Percentiles rank a stretch among this genome's conserved stretches.
Evolutionary conservation across 2,329 filamentous ascomycete genomes (phyloP).

Genomic region (Aspergillus intermedius): DNA sequence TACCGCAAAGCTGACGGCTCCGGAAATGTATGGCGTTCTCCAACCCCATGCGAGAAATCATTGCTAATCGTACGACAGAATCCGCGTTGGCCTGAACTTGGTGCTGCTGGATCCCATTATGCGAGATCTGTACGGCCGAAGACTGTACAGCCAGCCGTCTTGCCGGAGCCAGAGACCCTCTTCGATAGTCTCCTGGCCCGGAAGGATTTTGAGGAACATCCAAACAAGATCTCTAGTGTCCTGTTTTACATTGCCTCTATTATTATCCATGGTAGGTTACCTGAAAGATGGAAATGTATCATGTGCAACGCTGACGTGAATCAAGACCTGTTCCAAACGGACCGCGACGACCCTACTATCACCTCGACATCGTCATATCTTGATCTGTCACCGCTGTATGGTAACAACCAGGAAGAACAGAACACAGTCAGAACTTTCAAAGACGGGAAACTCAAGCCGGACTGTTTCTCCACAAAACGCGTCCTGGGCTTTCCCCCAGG

Average conservation of each 20-base stretch:
- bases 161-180: slow-evolving; percentile 59
- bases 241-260: slow-evolving; percentile 70
- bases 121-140: slow-evolving; percentile 58
- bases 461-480: slow-evolving; percentile 62
- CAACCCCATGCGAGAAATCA: slow-evolving; percentile 23
- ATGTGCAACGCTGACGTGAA: slow-evolving; percentile 11
- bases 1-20: slow-evolving; percentile 34
- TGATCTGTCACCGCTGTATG: slow-evolving; percentile 67
- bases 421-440: slow-evolving; percentile 56
- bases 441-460: slow-evolving; percentile 63
- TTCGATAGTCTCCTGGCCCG: slow-evolving; percentile 64
- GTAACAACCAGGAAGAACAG: slow-evolving; percentile 59
- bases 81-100: slow-evolving; percentile 56
- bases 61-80: slow-evolving; percentile 46
- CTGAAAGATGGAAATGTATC: not conserved
- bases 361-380: slow-evolving; percentile 68
- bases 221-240: slow-evolving; percentile 66
- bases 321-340: slow-evolving; percentile 59
- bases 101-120: slow-evolving; percentile 60
- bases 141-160: slow-evolving; percentile 51
- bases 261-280: slow-evolving; percentile 47
- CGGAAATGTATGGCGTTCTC: slow-evolving; percentile 28
- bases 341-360: slow-evolving; percentile 55
- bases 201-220: slow-evolving; percentile 57
- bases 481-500: slow-evolving; percentile 62